Evolutionary conservation across 1,139 yeast species (phyloP).

Genomic region (Taphrina confusa): DNA sequence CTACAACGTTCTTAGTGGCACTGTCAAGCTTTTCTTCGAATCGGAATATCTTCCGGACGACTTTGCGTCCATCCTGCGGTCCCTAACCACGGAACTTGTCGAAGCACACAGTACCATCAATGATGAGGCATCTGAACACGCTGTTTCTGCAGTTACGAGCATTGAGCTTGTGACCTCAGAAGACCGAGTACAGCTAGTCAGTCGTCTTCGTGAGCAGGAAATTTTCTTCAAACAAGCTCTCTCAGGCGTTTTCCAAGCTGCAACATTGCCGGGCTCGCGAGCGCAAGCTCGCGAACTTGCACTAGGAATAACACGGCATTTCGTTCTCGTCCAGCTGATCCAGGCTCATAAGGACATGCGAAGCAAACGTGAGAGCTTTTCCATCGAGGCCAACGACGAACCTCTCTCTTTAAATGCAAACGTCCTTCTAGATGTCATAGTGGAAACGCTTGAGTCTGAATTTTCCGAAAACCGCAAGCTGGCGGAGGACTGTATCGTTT

Average conservation of each 20-base stretch:
- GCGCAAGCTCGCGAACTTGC: slow-evolving; percentile 67
- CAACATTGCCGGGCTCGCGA: slow-evolving; percentile 71
- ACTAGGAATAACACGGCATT: slow-evolving; percentile 72
- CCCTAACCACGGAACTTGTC: slow-evolving; percentile 56
- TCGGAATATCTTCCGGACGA: slow-evolving; percentile 63
- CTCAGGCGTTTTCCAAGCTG: slow-evolving; percentile 57
- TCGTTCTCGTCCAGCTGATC: slow-evolving; percentile 73
- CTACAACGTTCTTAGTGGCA: slow-evolving; percentile 66
- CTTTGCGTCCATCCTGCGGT: slow-evolving; percentile 53
- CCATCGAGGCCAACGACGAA: slow-evolving; percentile 79
- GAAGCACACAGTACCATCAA: slow-evolving; percentile 40
- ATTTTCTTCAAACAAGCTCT: slow-evolving; percentile 11
- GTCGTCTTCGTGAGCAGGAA: background rate
- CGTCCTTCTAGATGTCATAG: slow-evolving; percentile 70
- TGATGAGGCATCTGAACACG: slow-evolving; percentile 40
- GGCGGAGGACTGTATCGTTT: slow-evolving; percentile 67
- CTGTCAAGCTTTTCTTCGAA: slow-evolving; percentile 70
- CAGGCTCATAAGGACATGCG: slow-evolving; percentile 66
- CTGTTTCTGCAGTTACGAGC: background rate
- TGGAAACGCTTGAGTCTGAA: slow-evolving; percentile 79
- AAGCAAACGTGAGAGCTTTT: slow-evolving; percentile 59
- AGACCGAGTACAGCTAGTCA: slow-evolving; percentile 36
- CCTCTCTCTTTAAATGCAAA: slow-evolving; percentile 67
- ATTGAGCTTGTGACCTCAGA: background rate
- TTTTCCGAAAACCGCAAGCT: slow-evolving; percentile 66